Conservation (phyloP, 2,329 filamentous ascomycete genomes). For the Xylaria sp. region DNA sequence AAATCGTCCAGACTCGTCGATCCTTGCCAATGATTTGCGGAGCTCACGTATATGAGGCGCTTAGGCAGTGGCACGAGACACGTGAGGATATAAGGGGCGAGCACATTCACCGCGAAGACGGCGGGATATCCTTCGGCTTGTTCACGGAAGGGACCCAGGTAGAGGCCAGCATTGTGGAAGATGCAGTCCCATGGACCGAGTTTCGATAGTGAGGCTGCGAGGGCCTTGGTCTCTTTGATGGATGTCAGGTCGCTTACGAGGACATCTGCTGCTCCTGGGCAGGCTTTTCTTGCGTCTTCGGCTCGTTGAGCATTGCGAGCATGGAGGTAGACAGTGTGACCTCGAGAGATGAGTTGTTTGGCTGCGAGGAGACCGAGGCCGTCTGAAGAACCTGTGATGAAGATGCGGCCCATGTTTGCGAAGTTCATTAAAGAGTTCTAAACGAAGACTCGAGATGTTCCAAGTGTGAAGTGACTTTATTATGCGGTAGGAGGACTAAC, state of each 20-base stretch:
- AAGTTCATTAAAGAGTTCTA: neutral
- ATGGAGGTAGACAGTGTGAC: slow-evolving; percentile 53
- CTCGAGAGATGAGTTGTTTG: slow-evolving; percentile 42
- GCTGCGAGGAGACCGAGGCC: slow-evolving; percentile 50
- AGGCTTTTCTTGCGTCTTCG: slow-evolving; percentile 40
- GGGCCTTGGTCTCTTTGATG: slow-evolving; percentile 43
- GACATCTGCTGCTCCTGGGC: slow-evolving; percentile 46
- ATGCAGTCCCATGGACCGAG: slow-evolving; percentile 48
- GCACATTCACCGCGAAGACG: slow-evolving; percentile 50
- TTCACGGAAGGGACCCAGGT: slow-evolving; percentile 32
- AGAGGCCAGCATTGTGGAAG: slow-evolving; percentile 53
- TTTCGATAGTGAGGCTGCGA: slow-evolving; percentile 47
- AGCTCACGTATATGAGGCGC: slow-evolving; percentile 47
- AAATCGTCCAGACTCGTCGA: slow-evolving; percentile 30
- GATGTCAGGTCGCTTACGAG: slow-evolving; percentile 49
- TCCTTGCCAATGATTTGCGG: slow-evolving; percentile 44
- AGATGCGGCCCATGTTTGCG: slow-evolving; percentile 17
- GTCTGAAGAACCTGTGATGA: slow-evolving; percentile 53
- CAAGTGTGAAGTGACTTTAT: neutral
- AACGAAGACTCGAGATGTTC: neutral
- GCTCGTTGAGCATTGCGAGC: slow-evolving; percentile 50
- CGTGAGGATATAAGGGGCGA: slow-evolving; percentile 55
- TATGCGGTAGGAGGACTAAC: no score
- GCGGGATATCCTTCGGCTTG: slow-evolving; percentile 38
- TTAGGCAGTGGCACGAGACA: slow-evolving; percentile 41